Evolutionary conservation across 2,329 filamentous ascomycete genomes (phyloP).

Genomic region (Nothomitra cinnamomea): DNA sequence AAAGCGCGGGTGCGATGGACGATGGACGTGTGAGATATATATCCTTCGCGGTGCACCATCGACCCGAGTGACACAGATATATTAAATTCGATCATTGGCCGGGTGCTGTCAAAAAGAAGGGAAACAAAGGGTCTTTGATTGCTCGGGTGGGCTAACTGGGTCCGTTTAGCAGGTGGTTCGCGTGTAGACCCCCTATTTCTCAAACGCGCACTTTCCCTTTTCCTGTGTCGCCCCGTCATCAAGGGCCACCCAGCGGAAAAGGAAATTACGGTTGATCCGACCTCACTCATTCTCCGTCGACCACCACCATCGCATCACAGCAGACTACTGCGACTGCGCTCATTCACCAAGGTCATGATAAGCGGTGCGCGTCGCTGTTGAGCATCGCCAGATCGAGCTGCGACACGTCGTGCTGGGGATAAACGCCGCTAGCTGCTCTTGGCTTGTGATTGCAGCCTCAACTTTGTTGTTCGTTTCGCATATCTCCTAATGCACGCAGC

Average conservation of each 20-base stretch:
- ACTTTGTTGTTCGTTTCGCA: constrained; percentile 3
- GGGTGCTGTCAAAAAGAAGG: too few species aligned
- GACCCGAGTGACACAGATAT: too few species aligned
- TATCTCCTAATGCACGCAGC: constrained; percentile 1
- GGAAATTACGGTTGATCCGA: constrained; percentile 2
- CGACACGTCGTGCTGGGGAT: constrained; percentile 1
- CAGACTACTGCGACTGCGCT: not conserved
- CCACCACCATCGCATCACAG: not conserved
- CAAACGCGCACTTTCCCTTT: constrained; percentile 4
- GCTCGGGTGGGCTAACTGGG: not conserved
- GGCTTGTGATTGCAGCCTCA: constrained; percentile 4
- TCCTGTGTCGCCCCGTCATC: constrained; percentile 1
- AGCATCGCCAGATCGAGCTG: not conserved
- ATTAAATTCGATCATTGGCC: too few species aligned
- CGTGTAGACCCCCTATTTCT: constrained; percentile 2
- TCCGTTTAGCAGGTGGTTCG: not conserved
- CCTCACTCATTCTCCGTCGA: constrained; percentile 3
- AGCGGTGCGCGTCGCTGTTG: not conserved
- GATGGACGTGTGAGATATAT: too few species aligned
- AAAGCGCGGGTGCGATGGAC: too few species aligned
- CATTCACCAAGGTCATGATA: not conserved
- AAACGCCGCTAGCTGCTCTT: not conserved
- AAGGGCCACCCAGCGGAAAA: not conserved
- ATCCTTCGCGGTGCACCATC: too few species aligned
- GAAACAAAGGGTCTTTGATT: not conserved